Evolutionary conservation across 805 yeast genomes (phyloP).

Genomic region (Kodamaea hsintzibuensis): DNA sequence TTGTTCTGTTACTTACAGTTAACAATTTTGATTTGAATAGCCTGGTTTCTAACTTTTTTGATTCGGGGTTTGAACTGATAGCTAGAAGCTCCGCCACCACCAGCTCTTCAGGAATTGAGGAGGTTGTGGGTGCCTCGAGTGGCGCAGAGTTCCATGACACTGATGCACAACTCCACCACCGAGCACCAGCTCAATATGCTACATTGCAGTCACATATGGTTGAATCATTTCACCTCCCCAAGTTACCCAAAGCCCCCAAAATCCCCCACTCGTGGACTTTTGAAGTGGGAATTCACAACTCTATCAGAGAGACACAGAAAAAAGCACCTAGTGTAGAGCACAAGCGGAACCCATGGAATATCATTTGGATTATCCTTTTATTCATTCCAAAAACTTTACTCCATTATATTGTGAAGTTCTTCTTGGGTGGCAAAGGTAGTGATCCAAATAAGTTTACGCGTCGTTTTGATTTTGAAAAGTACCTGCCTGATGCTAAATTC

Average conservation of each 20-base stretch:
- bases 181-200: slow-evolving; percentile 6
- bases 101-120: slow-evolving; percentile 13
- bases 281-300: slow-evolving; percentile 41
- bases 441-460: slow-evolving; percentile 23
- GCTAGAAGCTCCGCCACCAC: background rate
- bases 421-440: slow-evolving; percentile 7
- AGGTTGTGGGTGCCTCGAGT: slow-evolving; percentile 6
- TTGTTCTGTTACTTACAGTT: slow-evolving; percentile 47
- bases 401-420: slow-evolving; percentile 27
- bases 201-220: slow-evolving; percentile 28
- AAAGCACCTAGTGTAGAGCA: background rate
- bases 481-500: slow-evolving; percentile 21
- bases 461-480: slow-evolving; percentile 27
- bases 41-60: slow-evolving; percentile 63
- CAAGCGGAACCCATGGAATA: slow-evolving; percentile 21
- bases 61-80: slow-evolving; percentile 37
- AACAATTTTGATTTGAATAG: slow-evolving; percentile 63
- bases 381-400: slow-evolving; percentile 51
- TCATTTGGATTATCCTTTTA: slow-evolving; percentile 52
- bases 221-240: slow-evolving; percentile 29
- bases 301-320: slow-evolving; percentile 20
- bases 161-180: slow-evolving; percentile 1
- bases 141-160: slow-evolving; percentile 16
- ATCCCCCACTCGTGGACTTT: slow-evolving; percentile 43
- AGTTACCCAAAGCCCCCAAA: slow-evolving; percentile 41